Percentiles rank a stretch among this genome's conserved stretches.
phyloP scores from a whole-genome alignment of 2,329 filamentous ascomycete species.

The Daldinia sp. region DNA sequence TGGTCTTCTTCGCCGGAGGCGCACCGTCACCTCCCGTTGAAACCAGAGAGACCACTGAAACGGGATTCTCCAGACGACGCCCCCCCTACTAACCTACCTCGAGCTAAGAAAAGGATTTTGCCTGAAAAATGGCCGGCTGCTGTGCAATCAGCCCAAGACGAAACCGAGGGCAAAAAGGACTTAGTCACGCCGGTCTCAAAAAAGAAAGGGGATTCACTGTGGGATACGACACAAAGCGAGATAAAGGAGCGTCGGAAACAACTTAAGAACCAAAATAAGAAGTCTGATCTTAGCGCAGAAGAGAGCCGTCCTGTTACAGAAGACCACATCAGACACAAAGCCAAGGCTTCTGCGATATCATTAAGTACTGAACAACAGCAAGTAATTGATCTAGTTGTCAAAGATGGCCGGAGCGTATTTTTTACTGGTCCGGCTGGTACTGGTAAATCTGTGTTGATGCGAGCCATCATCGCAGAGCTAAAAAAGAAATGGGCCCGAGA shows the following conservation, averaged over 20 bases:
- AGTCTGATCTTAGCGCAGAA: slow-evolving; percentile 54
- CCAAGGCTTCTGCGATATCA: slow-evolving; percentile 65
- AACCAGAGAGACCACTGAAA: slow-evolving; percentile 49
- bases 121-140: slow-evolving; percentile 58
- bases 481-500: slow-evolving; percentile 79
- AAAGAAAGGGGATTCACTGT: slow-evolving; percentile 55
- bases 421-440: slow-evolving; percentile 97
- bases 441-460: slow-evolving; percentile 92
- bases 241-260: slow-evolving; percentile 81
- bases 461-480: slow-evolving; percentile 84
- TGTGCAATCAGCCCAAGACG: slow-evolving; percentile 48
- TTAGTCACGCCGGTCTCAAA: slow-evolving; percentile 48
- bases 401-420: slow-evolving; percentile 87
- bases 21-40: slow-evolving; percentile 54
- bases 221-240: slow-evolving; percentile 78
- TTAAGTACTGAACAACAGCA: slow-evolving; percentile 87
- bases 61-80: slow-evolving; percentile 52
- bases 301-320: slow-evolving; percentile 55
- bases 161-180: slow-evolving; percentile 42
- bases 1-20: slow-evolving; percentile 76
- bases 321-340: slow-evolving; percentile 42
- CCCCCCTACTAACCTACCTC: slow-evolving; percentile 41
- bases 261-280: slow-evolving; percentile 70
- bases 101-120: slow-evolving; percentile 69
- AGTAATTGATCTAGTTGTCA: slow-evolving; percentile 82